phyloP scores from a whole-genome alignment of 306 rosid genomes.

The Aeschynomene evenia region DNA sequence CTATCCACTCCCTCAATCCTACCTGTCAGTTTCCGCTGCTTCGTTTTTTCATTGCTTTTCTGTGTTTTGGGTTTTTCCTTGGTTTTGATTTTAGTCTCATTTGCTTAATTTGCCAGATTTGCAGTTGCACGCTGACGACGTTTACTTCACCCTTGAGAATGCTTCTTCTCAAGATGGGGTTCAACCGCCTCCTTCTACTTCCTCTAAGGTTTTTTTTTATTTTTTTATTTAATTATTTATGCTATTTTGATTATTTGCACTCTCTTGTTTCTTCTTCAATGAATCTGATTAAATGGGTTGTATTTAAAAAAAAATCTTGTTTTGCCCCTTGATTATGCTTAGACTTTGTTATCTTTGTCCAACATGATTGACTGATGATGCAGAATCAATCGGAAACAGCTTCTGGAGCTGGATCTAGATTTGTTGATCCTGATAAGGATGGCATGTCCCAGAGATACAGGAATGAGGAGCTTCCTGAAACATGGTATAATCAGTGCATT shows the following conservation, averaged over 20 bases:
- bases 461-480: constrained; percentile 68
- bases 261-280: background rate
- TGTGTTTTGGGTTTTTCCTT: background rate
- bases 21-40: constrained; percentile 37
- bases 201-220: constrained; percentile 45
- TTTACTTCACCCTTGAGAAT: constrained; percentile 74
- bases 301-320: background rate
- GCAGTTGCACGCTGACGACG: constrained; percentile 77
- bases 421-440: constrained; percentile 62
- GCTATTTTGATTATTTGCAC: background rate
- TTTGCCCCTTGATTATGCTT: background rate
- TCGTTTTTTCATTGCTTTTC: too few relatives aligned
- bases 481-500: constrained; percentile 77
- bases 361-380: constrained; percentile 7
- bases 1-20: constrained; percentile 61
- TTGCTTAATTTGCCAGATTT: constrained; percentile 45
- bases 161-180: constrained; percentile 41
- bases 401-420: constrained; percentile 55
- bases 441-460: constrained; percentile 47
- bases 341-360: background rate
- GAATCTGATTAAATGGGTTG: background rate
- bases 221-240: too few relatives aligned
- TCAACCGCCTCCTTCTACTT: constrained; percentile 41
- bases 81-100: background rate
- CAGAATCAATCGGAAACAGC: constrained; percentile 67